Evolutionary conservation across 805 yeast species (phyloP).

Genomic region (Spencermartinsiella europaea): DNA sequence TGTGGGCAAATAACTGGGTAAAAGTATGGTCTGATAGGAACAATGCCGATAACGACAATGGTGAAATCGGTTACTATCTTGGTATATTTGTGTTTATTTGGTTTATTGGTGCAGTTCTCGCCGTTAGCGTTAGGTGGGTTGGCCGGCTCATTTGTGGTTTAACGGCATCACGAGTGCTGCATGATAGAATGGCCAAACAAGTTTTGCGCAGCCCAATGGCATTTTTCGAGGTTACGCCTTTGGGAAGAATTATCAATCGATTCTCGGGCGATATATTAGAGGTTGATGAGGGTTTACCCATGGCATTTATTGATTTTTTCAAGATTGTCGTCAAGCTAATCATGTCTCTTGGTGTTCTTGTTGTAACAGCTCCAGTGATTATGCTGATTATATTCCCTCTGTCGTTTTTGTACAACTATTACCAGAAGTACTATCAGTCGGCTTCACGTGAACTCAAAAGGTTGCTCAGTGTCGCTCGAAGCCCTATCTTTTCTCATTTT

Average conservation of each 20-base stretch:
- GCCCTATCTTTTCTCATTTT: slow-evolving; percentile 77
- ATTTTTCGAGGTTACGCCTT: slow-evolving; percentile 91
- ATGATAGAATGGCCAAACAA: slow-evolving; percentile 63
- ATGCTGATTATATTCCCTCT: slow-evolving; percentile 68
- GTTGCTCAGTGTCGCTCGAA: slow-evolving; percentile 58
- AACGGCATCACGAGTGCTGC: slow-evolving; percentile 38
- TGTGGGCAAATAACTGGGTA: slow-evolving; percentile 72
- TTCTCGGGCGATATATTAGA: slow-evolving; percentile 87
- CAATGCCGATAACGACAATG: slow-evolving; percentile 55
- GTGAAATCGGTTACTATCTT: slow-evolving; percentile 55
- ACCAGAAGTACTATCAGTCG: slow-evolving; percentile 63
- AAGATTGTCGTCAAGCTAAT: slow-evolving; percentile 31
- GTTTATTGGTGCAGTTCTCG: slow-evolving; percentile 39
- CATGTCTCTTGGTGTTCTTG: slow-evolving; percentile 74
- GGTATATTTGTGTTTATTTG: slow-evolving; percentile 70
- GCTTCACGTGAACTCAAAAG: slow-evolving; percentile 77
- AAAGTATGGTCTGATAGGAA: slow-evolving; percentile 88
- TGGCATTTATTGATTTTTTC: slow-evolving; percentile 35
- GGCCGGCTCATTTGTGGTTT: slow-evolving; percentile 45
- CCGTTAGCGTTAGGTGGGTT: slow-evolving; percentile 51
- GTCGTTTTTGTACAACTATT: slow-evolving; percentile 56
- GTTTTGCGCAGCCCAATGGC: slow-evolving; percentile 90
- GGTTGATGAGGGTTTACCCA: slow-evolving; percentile 64
- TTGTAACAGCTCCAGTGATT: slow-evolving; percentile 85
- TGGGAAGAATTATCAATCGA: slow-evolving; percentile 85